Base-by-base conservation (phyloP, 1,139 yeast species). In the Casaregolazyma lundiana region DNA sequence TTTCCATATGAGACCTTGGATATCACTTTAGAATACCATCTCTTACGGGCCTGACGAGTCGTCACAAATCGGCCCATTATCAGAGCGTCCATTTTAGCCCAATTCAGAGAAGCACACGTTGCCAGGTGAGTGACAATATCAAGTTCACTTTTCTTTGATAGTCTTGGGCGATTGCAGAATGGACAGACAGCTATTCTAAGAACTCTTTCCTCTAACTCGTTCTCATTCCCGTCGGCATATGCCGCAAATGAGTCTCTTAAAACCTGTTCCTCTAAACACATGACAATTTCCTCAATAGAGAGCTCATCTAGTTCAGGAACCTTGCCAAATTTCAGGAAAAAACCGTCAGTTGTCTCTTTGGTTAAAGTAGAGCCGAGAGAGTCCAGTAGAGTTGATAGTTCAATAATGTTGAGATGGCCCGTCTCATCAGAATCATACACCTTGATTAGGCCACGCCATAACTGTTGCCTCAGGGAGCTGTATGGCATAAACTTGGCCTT, bases 1-100 rank as follows among this genome's bases (percentile, higher is more conserved):
- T 84, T 84, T 0, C 98, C 98, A 61, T 88, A 89, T 0, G 95
- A 86, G 41, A 92, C 69, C 60, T 88, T 90, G 47, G 89, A 84
- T 50, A 89, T 70, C 2, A 85, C 77, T 58, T 85, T 88, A 4
- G 90, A 76, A 57, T 85, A 87, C 97, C 97, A 89, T 53, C 92
- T 78, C 56, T 86, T 81, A 2, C 92, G 78, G 0, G 97, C 97
- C 54, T 84, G 79, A 48, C 80, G 83, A 0, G 94, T 78, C 0
- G 96, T 80, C 1, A 87, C 92, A 61, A 80, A 90, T 1, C 84
- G 73, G 3, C 87, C 78, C 49, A 81, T 79, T 35, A 86, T 66
- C 15, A 85, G 63, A 54, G 81, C 78, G 52, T 80, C 78, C 30
- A 81, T 84, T 41, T 81, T 75, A 46, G 83, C 78, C 83, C 90